Conservation (phyloP, 2,329 filamentous ascomycete genomes). For the Alternaria sp. region DNA sequence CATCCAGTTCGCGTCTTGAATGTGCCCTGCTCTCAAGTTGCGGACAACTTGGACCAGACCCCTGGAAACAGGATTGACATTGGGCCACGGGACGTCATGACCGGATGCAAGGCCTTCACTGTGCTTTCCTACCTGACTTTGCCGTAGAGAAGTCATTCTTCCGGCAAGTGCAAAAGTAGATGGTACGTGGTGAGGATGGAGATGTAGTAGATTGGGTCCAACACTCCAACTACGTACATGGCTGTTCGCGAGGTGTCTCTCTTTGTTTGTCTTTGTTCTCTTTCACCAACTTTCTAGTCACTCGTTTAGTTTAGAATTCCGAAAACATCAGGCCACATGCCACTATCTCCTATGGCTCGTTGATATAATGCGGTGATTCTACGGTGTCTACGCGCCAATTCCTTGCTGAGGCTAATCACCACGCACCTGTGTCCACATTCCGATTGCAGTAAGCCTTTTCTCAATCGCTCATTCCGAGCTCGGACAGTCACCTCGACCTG, state of each 20-base stretch:
- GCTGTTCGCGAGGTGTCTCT: background rate
- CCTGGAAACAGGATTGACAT: background rate
- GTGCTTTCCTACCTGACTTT: background rate
- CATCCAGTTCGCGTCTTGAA: background rate
- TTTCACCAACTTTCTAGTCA: background rate
- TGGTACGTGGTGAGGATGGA: background rate
- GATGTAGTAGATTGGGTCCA: background rate
- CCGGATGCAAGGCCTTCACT: background rate
- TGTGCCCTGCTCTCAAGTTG: background rate
- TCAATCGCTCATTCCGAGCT: background rate
- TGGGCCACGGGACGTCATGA: background rate
- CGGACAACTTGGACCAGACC: background rate
- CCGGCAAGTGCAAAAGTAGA: background rate
- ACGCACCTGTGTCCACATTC: background rate
- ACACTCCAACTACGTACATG: background rate
- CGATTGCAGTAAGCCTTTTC: background rate
- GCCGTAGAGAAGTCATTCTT: background rate
- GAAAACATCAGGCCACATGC: background rate
- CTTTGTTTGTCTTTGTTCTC: background rate
- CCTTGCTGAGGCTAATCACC: background rate
- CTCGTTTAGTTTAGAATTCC: background rate
- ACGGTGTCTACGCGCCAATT: background rate
- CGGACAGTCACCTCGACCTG: background rate
- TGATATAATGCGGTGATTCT: background rate
- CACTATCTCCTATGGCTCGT: background rate